phyloP scores from a whole-genome alignment of 2,329 filamentous ascomycete species.

The Colletotrichum simmondsii region DNA sequence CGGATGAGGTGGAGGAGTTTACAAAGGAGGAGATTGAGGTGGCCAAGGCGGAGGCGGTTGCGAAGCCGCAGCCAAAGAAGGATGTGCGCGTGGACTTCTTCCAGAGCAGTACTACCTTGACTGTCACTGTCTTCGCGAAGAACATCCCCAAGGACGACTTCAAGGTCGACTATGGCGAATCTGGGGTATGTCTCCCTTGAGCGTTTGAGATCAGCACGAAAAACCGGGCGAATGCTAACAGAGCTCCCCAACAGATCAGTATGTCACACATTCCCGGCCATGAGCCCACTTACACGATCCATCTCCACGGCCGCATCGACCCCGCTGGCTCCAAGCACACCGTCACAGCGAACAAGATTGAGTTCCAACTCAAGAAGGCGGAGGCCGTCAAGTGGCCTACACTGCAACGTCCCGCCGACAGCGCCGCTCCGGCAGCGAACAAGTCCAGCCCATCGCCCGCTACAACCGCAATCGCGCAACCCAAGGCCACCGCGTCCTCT shows the following conservation, averaged over 20 bases:
- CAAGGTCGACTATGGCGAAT: conserved; percentile 46
- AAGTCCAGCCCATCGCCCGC: conserved; percentile 2
- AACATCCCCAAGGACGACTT: conserved; percentile 53
- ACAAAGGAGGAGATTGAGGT: conserved; percentile 31
- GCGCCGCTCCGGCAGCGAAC: conserved; percentile 2
- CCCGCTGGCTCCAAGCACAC: conserved; percentile 67
- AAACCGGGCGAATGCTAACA: not conserved
- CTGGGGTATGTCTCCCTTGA: conserved; percentile 29
- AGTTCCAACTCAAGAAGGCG: conserved; percentile 78
- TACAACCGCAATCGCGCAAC: conserved; percentile 21
- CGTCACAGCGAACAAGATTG: conserved; percentile 82
- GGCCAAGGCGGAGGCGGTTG: not conserved
- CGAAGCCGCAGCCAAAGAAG: conserved; percentile 35
- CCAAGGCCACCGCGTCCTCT: conserved; percentile 2
- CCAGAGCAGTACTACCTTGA: conserved; percentile 47
- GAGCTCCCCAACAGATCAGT: conserved; percentile 17
- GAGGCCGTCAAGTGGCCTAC: conserved; percentile 75
- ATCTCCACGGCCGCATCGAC: conserved; percentile 74
- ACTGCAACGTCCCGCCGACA: conserved; percentile 30
- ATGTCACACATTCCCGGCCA: conserved; percentile 35
- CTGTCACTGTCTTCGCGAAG: conserved; percentile 55
- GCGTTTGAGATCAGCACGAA: conserved; percentile 44
- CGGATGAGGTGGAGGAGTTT: conserved; percentile 40
- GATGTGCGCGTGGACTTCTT: conserved; percentile 45
- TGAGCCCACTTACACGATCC: conserved; percentile 31